These are phyloP conservation scores for Aspergillus panamensis DNA, from an alignment of 495 filamentous ascomycete species.

Conservation along the genomic window DNA sequence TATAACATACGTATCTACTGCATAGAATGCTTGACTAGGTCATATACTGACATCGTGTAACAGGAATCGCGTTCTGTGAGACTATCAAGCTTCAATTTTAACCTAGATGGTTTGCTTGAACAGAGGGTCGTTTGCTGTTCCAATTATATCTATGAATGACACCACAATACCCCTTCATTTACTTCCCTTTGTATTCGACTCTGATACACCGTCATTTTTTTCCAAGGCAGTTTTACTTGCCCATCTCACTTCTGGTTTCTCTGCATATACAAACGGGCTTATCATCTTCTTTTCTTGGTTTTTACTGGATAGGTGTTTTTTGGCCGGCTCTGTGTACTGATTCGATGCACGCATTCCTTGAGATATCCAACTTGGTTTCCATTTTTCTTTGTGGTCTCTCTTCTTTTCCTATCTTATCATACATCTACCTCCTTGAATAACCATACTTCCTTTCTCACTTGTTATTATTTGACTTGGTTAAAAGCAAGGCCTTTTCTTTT, in stretches of 20 bases:
- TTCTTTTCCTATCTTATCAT: neutral
- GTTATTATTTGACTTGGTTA: neutral
- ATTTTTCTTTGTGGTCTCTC: neutral
- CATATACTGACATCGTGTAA: neutral
- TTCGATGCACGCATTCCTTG: slow-evolving; percentile 22
- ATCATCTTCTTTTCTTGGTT: slow-evolving; percentile 2
- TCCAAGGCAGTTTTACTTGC: neutral
- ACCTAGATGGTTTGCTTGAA: too few species aligned
- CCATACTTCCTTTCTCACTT: neutral
- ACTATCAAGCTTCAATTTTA: neutral
- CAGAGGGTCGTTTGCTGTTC: too few species aligned
- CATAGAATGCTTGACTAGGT: too few species aligned
- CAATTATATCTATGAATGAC: too few species aligned
- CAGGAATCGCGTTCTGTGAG: neutral
- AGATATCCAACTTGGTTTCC: slow-evolving; percentile 34
- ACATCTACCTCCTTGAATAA: slow-evolving; percentile 4
- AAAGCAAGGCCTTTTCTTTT: neutral
- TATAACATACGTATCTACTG: too few species aligned
- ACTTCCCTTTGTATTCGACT: neutral
- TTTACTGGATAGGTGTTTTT: slow-evolving; percentile 8
- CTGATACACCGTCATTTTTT: too few species aligned
- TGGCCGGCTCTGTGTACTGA: slow-evolving; percentile 6
- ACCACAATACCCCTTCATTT: neutral
- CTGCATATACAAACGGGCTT: neutral
- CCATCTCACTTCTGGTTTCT: neutral